Evolutionary conservation across 805 yeast species (phyloP).

Genomic region (Metschnikowia kunwiensis): DNA sequence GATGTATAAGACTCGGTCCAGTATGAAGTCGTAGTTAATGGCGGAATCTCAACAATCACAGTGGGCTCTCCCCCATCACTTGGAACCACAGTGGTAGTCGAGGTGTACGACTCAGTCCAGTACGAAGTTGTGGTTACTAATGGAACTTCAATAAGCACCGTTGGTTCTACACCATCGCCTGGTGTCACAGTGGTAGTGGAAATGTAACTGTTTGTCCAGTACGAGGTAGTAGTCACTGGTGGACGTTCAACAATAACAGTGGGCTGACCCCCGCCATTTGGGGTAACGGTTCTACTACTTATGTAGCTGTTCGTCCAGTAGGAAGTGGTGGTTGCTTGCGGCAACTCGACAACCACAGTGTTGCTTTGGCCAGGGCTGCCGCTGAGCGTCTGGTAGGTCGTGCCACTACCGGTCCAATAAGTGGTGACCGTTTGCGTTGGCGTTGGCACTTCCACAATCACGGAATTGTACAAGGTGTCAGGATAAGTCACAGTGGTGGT

Average conservation of each 20-base stretch:
- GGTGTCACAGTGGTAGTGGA: neutral
- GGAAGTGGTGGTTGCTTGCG: neutral
- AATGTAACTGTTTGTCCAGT: neutral
- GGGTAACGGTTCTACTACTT: neutral
- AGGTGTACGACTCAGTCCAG: neutral
- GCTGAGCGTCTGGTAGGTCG: neutral
- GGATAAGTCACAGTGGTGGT: slow-evolving; percentile 4
- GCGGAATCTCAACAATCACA: slow-evolving; percentile 1
- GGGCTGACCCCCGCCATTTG: neutral
- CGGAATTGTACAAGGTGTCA: neutral
- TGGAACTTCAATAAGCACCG: neutral
- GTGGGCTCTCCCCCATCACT: neutral
- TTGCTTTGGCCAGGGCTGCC: slow-evolving; percentile 11
- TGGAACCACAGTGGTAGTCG: neutral
- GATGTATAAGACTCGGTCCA: slow-evolving; percentile 1
- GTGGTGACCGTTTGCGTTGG: slow-evolving; percentile 1
- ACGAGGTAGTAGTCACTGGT: neutral
- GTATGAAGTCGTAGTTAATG: neutral
- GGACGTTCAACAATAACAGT: slow-evolving; percentile 1
- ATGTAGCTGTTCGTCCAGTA: neutral
- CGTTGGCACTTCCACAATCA: slow-evolving; percentile 3
- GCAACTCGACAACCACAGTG: slow-evolving; percentile 12
- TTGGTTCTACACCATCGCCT: neutral
- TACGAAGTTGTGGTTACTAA: neutral
- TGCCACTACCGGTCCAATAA: neutral